Percentiles rank a stretch among this genome's conserved stretches.
These are phyloP conservation scores for Ustilago sp. DNA, from an alignment of 1,284 basidiomycete species.

Conservation along the genomic window DNA sequence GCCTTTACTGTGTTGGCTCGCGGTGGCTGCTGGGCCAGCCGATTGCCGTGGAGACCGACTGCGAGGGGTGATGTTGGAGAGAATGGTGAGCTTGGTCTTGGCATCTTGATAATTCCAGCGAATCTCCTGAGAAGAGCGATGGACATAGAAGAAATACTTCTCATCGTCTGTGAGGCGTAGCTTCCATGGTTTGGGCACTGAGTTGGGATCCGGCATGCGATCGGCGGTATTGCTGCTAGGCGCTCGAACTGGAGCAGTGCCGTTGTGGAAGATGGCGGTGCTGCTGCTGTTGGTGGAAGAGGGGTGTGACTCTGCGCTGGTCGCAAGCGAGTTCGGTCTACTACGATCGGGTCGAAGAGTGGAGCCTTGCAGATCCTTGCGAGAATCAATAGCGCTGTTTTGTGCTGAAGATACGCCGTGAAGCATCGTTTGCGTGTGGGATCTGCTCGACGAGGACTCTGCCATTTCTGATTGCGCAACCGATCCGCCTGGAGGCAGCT, in stretches of 20 bases:
- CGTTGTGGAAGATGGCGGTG: constrained; percentile 45
- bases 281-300: constrained; percentile 38
- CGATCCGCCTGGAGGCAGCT: constrained; percentile 75
- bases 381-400: constrained; percentile 32
- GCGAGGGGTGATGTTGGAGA: constrained; percentile 38
- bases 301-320: constrained; percentile 31
- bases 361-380: constrained; percentile 70
- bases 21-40: neutral
- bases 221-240: constrained; percentile 42
- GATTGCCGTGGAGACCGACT: constrained; percentile 31
- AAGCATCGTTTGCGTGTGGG: constrained; percentile 25
- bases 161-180: constrained; percentile 52
- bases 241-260: constrained; percentile 33
- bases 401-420: constrained; percentile 25
- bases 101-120: constrained; percentile 46
- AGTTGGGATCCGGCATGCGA: constrained; percentile 38
- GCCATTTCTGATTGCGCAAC: constrained; percentile 3
- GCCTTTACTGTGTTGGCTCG: constrained; percentile 11
- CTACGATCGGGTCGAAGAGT: constrained; percentile 75
- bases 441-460: constrained; percentile 12
- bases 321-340: constrained; percentile 15
- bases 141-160: constrained; percentile 52
- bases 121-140: constrained; percentile 47
- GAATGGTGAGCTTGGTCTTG: constrained; percentile 50
- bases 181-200: constrained; percentile 52